These are phyloP conservation scores for Peronospora belbahrii DNA, from an alignment of 352 stramenopile genomes.

Conservation along the genomic window DNA sequence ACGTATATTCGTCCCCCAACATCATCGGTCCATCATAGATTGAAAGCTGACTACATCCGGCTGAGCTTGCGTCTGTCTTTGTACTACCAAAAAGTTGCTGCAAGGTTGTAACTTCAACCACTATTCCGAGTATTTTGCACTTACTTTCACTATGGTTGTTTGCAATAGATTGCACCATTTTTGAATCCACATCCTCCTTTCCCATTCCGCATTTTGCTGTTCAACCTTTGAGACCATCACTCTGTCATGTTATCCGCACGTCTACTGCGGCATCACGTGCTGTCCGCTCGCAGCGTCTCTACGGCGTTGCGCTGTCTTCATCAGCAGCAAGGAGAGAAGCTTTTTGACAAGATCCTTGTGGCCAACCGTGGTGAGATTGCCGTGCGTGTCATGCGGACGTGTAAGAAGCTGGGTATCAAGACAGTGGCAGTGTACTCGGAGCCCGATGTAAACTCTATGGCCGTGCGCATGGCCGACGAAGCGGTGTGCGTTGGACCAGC, in stretches of 20 bases:
- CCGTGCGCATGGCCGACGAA: constrained; percentile 85
- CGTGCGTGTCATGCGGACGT: constrained; percentile 89
- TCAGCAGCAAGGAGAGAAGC: constrained; percentile 29
- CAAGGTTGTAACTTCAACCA: too few relatives aligned
- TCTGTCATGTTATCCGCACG: constrained; percentile 25
- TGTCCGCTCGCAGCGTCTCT: not conserved
- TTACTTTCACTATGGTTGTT: too few relatives aligned
- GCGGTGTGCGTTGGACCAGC: constrained; percentile 59
- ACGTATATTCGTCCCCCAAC: too few relatives aligned
- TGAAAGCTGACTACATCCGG: too few relatives aligned
- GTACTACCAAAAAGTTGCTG: too few relatives aligned
- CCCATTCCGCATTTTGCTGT: constrained; percentile 21
- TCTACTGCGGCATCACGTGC: constrained; percentile 10
- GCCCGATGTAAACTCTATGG: constrained; percentile 77
- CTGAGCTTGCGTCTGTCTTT: too few relatives aligned
- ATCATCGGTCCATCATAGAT: too few relatives aligned
- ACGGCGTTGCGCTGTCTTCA: constrained; percentile 7
- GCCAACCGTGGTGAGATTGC: constrained; percentile 92
- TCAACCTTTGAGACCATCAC: constrained; percentile 19
- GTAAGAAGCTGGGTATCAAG: constrained; percentile 83
- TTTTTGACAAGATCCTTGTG: constrained; percentile 90
- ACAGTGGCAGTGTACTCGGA: constrained; percentile 93
- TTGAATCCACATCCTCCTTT: too few relatives aligned
- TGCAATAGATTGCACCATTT: too few relatives aligned
- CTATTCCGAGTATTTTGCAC: too few relatives aligned